phyloP scores from a whole-genome alignment of 768 basidiomycete species.

The Leccinum fibrillosum region DNA sequence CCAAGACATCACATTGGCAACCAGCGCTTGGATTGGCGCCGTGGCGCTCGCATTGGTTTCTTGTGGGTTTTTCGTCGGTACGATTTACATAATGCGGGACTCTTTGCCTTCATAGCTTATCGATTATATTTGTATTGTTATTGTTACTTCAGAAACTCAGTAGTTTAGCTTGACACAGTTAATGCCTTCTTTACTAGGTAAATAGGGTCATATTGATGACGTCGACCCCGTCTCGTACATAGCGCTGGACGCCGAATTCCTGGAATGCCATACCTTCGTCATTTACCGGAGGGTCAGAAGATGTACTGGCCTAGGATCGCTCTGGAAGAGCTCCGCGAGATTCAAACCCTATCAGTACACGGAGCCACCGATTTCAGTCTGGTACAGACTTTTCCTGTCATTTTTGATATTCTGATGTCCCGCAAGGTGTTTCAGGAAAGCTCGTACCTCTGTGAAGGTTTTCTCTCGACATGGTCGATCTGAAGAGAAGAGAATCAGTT shows the following conservation, averaged over 20 bases:
- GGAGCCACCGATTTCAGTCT: no score
- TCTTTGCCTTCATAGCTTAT: constrained; percentile 9
- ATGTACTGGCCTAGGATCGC: background rate
- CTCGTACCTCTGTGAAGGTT: no score
- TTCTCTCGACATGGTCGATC: no score
- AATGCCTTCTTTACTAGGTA: background rate
- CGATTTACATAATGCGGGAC: constrained; percentile 29
- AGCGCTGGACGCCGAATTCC: background rate
- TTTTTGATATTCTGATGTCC: no score
- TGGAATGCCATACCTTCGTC: background rate
- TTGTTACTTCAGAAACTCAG: background rate
- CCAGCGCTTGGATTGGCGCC: constrained; percentile 37
- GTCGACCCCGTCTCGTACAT: background rate
- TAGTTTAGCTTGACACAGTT: background rate
- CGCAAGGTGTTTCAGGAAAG: no score
- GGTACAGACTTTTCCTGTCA: no score
- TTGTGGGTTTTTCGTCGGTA: constrained; percentile 25
- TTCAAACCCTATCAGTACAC: no score
- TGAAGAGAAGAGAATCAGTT: no score
- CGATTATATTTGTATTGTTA: background rate
- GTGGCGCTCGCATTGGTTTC: constrained; percentile 26
- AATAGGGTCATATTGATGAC: background rate
- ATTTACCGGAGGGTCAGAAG: background rate
- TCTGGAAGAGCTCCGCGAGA: no score
- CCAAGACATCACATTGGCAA: constrained; percentile 26